Conservation (phyloP, 2,329 filamentous ascomycete genomes). For the Mycosphaerella sp. region DNA sequence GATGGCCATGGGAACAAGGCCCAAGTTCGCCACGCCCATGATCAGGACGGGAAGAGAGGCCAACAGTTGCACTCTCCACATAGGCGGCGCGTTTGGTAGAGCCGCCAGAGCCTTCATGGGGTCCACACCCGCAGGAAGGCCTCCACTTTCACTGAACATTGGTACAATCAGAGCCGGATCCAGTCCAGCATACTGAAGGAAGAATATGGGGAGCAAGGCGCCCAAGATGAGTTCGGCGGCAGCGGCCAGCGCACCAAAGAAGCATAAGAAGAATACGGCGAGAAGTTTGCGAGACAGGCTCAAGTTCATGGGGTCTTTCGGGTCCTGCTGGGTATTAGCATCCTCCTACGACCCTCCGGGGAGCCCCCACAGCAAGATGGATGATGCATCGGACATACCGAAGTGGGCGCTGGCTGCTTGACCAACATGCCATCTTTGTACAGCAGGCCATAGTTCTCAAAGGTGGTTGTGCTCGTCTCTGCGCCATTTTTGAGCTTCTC, state of each 20-base stretch:
- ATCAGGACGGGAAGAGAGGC: conserved; percentile 29
- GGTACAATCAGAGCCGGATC: conserved; percentile 14
- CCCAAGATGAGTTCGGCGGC: conserved; percentile 30
- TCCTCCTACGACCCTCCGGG: not conserved
- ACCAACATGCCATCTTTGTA: conserved; percentile 12
- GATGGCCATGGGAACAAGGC: conserved; percentile 29
- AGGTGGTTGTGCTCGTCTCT: conserved; percentile 2
- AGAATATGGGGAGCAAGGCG: conserved; percentile 30
- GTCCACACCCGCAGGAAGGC: conserved; percentile 19
- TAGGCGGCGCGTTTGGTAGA: conserved; percentile 24
- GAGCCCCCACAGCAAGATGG: not conserved
- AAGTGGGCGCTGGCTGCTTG: conserved; percentile 13
- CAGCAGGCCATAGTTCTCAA: conserved; percentile 15
- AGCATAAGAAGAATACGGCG: conserved; percentile 18
- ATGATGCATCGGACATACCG: conserved; percentile 5
- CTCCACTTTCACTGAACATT: conserved; percentile 7
- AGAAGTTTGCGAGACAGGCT: conserved; percentile 13
- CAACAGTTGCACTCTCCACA: conserved; percentile 29
- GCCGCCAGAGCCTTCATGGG: conserved; percentile 18
- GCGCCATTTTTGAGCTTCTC: conserved; percentile 9
- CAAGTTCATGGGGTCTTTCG: conserved; percentile 21
- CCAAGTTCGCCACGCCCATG: conserved; percentile 28
- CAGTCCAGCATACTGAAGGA: conserved; percentile 25
- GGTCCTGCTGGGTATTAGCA: conserved; percentile 10
- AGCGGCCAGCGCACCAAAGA: conserved; percentile 26